Evolutionary conservation across 73 alveolate species (phyloP), one percentile per base, ranked within the genome.

Genomic region (Uronychia setigera): DNA sequence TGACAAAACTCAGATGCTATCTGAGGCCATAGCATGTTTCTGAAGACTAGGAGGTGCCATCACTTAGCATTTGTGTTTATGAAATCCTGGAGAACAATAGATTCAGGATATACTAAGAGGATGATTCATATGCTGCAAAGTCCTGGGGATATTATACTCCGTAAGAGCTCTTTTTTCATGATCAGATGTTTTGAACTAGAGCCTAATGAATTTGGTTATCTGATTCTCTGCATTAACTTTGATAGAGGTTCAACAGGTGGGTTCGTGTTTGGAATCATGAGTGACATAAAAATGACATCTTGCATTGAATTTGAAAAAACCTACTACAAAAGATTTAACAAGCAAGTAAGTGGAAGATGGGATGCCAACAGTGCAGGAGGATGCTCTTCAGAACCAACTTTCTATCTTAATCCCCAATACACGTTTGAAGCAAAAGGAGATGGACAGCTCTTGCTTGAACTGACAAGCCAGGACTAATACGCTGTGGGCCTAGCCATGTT

Each of bases 121-220:
- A 67, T 67, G 32, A 13, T 67, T 67, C 79, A 67, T 67, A 67
- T 67, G 79, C 79, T 67, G 29, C 32, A 46, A 46, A 46, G 67
- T 46, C 67, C 67, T 46, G 67, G 67, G 67, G 67, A 46, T 46
- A 46, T 19, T 46, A 5, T 19, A 46, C 67, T 19, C 67, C 67
- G n/a, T 46, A 5, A 5, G 19, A 5, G 19, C 67, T 46, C 5
- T 19, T 19, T 46, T 19, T n/a, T n/a, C n/a, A n/a, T n/a, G n/a
- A n/a, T n/a, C n/a, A n/a, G n/a, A n/a, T n/a, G n/a, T 57, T 67
- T 67, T 67, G 79, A 67, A 9, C 32, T 67, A 67, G 79, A 67
- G 26, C 79, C 79, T 13, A 67, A 67, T 26, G 32, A 67, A 28
- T 28, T 26, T 30, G 79, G 79, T 30, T 67, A 67, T 26, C 30